Evolutionary conservation across 192 early-diverging fungal genomes (phyloP).

Genomic region (Pilaira anomala): DNA sequence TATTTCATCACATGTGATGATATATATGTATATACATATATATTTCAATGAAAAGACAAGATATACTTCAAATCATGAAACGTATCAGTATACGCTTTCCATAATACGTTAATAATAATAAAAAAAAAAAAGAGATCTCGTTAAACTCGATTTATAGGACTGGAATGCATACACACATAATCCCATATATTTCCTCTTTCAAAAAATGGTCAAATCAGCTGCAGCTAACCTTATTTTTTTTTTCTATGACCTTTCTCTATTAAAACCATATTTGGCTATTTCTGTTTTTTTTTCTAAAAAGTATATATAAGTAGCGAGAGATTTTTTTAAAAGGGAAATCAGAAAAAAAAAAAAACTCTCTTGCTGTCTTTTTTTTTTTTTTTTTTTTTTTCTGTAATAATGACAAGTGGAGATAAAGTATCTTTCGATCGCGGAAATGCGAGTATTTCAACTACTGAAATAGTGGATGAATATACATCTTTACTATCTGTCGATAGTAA

Average conservation of each 20-base stretch:
- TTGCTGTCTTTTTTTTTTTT: too few relatives aligned
- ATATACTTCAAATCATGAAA: too few relatives aligned
- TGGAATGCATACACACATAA: too few relatives aligned
- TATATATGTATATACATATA: too few relatives aligned
- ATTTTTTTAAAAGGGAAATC: background rate
- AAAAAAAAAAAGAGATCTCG: too few relatives aligned
- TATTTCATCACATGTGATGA: too few relatives aligned
- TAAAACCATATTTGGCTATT: background rate
- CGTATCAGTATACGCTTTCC: too few relatives aligned
- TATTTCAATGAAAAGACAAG: too few relatives aligned
- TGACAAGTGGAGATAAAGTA: background rate
- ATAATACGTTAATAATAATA: too few relatives aligned
- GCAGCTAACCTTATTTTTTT: slow-evolving; percentile 8
- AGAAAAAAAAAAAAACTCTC: too few relatives aligned
- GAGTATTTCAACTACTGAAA: background rate
- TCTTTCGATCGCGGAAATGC: background rate
- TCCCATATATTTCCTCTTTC: too few relatives aligned
- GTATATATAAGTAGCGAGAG: background rate
- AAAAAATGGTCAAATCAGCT: slow-evolving; percentile 12
- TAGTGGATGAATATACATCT: slow-evolving; percentile 4
- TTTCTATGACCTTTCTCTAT: slow-evolving; percentile 8
- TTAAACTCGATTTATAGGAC: too few relatives aligned
- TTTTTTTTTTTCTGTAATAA: background rate
- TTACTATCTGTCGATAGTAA: background rate
- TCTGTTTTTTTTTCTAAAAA: background rate